phyloP scores from a whole-genome alignment of 768 basidiomycete genomes.

The Tylopilus felleus region DNA sequence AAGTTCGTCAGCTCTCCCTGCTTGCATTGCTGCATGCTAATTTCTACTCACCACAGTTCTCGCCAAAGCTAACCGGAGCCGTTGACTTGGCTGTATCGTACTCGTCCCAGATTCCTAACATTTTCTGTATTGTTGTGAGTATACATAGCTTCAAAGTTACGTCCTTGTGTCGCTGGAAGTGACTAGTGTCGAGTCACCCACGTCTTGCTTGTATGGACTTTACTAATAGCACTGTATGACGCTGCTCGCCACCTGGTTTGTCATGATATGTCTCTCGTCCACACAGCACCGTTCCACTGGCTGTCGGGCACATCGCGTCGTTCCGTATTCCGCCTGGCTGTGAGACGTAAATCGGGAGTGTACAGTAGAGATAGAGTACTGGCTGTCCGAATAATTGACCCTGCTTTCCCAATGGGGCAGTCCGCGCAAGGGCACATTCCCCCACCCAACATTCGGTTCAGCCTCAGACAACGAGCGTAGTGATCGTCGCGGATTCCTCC shows the following conservation, averaged over 20 bases:
- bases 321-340: background rate
- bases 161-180: no score
- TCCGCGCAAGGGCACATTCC: slow-evolving; percentile 13
- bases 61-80: slow-evolving; percentile 10
- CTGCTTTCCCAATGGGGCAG: slow-evolving; percentile 28
- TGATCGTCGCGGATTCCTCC: slow-evolving; percentile 28
- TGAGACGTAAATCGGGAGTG: background rate
- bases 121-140: slow-evolving; percentile 13
- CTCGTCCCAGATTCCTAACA: background rate
- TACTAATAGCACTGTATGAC: slow-evolving; percentile 8
- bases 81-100: slow-evolving; percentile 16
- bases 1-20: slow-evolving; percentile 43
- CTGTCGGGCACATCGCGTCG: background rate
- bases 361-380: background rate
- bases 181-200: no score
- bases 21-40: slow-evolving; percentile 4
- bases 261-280: background rate
- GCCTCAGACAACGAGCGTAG: slow-evolving; percentile 18
- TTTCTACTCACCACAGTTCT: slow-evolving; percentile 8
- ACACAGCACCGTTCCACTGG: background rate
- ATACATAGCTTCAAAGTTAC: slow-evolving; percentile 4
- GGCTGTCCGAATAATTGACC: slow-evolving; percentile 2
- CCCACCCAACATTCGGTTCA: slow-evolving; percentile 13
- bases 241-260: background rate
- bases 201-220: background rate